Evolutionary conservation across 805 yeast genomes (phyloP).

Genomic region (Cyberlindnera saturnus): DNA sequence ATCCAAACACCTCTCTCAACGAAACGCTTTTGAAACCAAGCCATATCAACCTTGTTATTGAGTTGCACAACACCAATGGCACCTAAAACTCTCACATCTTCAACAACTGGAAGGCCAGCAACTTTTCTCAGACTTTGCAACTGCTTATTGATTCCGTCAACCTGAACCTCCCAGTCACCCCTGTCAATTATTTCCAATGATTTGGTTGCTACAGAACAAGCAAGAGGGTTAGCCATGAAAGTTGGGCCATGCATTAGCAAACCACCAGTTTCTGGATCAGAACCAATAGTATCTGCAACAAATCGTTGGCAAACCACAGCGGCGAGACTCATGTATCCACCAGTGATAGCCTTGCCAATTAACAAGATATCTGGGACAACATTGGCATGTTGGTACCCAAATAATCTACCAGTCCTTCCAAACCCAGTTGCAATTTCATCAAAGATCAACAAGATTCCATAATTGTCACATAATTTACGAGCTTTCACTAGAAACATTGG

Average conservation of each 20-base stretch:
- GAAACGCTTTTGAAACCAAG: conserved; percentile 19
- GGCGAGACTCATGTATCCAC: conserved; percentile 23
- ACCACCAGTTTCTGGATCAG: conserved; percentile 16
- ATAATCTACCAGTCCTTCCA: conserved; percentile 5
- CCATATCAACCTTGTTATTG: conserved; percentile 11
- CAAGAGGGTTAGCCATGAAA: conserved; percentile 25
- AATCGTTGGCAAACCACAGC: conserved; percentile 16
- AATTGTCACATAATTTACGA: conserved; percentile 25
- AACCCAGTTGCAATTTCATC: conserved; percentile 29
- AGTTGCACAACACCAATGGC: conserved; percentile 23
- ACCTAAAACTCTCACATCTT: conserved; percentile 18
- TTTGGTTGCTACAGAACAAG: conserved; percentile 22
- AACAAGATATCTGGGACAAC: conserved; percentile 23
- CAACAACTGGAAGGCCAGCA: conserved; percentile 5
- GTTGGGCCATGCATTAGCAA: conserved; percentile 27
- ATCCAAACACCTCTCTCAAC: conserved; percentile 17
- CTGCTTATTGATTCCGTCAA: neutral
- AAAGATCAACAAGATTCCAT: conserved; percentile 26
- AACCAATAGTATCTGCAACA: conserved; percentile 17
- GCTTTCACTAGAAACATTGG: conserved; percentile 28
- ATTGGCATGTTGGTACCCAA: conserved; percentile 29
- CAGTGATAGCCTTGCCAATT: conserved; percentile 23
- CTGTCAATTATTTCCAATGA: conserved; percentile 20
- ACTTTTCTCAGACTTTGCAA: neutral
- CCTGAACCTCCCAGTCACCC: conserved; percentile 19